Evolutionary conservation across 179 eudicot species (phyloP), one percentile per base, ranked within the genome.

Genomic region (Spinacia oleracea): DNA sequence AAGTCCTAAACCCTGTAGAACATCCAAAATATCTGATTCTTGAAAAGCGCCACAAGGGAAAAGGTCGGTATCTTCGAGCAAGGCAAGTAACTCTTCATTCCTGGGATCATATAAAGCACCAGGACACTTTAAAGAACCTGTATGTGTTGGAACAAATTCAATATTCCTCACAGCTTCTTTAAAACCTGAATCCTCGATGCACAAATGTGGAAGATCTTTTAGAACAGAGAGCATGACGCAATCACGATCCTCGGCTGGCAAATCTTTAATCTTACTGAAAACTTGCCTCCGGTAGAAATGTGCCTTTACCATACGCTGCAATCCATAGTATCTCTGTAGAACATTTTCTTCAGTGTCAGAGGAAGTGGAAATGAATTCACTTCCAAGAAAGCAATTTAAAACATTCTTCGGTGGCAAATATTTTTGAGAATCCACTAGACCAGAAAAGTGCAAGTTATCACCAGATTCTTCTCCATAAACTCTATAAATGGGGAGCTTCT

Each of bases 1-100:
- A 51, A 97, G 90, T 74, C 99, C 99, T 88, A 94, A 87, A 83
- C 90, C 87, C 83, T 89, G 98, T 55, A 97, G 87, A 80, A 91
- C 85, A 79, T 97, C 99, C 78, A 97, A 84, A 83, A 87, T 83
- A 71, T 82, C 87, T 4, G 91, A 80, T 80, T 91, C 97, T 82
- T 83, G 82, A 74, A 94, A 94, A 76, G 48, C 81, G 27, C 93
- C 92, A 73, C 79, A 78, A 32, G 99, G 99, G 72, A 97, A 97
- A 84, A 90, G 89, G 71, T 92, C 98, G 59, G 93, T 86, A 81
- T 97, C 98, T 72, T 91, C 97, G 35, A 97, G 88, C 73, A 97
- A 88, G 81, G 90, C 95, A 82, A 82, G 88, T 65, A 97, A 81
- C 84, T 97, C 99, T 74, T 97, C 99, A 79, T 90, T 94, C 48